A percentile compares a stretch with the other conserved stretches of the same genome.
phyloP scores from a whole-genome alignment of 176 grass and related monocot species.

The Phragmites australis region DNA sequence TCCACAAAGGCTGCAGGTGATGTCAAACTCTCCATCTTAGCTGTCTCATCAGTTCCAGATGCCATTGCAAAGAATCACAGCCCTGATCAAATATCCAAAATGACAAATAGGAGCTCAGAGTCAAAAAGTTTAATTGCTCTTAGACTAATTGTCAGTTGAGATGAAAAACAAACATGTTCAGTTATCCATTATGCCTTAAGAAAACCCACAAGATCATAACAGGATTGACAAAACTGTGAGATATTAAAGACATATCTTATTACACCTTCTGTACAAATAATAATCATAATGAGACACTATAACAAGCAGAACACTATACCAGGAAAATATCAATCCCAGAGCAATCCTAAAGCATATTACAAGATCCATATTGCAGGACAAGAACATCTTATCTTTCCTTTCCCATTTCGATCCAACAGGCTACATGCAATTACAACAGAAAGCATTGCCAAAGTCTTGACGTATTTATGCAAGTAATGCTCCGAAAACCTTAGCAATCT shows the following conservation, averaged over 20 bases:
- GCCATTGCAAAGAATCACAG: conserved; percentile 41
- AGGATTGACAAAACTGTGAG: background rate
- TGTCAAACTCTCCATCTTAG: conserved; percentile 70
- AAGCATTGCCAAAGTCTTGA: background rate
- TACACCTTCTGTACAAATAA: background rate
- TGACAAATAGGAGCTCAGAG: background rate
- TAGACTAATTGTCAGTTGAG: background rate
- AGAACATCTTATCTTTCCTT: background rate
- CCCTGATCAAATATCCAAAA: conserved; percentile 18
- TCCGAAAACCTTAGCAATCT: background rate
- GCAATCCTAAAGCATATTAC: background rate
- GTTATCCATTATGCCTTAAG: background rate
- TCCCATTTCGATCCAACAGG: background rate
- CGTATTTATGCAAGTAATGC: background rate
- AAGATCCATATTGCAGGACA: background rate
- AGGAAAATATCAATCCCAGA: background rate
- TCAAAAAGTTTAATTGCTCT: conserved; percentile 13
- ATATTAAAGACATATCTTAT: background rate
- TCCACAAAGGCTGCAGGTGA: conserved; percentile 88
- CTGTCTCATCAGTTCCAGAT: conserved; percentile 54
- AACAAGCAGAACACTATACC: background rate
- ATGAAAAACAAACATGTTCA: conserved; percentile 20
- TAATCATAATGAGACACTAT: background rate
- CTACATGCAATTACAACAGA: background rate
- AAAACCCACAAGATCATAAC: conserved; percentile 2